These are phyloP conservation scores for Phialophora verrucosa DNA, from an alignment of 2,329 filamentous ascomycete genomes.

Conservation along the genomic window DNA sequence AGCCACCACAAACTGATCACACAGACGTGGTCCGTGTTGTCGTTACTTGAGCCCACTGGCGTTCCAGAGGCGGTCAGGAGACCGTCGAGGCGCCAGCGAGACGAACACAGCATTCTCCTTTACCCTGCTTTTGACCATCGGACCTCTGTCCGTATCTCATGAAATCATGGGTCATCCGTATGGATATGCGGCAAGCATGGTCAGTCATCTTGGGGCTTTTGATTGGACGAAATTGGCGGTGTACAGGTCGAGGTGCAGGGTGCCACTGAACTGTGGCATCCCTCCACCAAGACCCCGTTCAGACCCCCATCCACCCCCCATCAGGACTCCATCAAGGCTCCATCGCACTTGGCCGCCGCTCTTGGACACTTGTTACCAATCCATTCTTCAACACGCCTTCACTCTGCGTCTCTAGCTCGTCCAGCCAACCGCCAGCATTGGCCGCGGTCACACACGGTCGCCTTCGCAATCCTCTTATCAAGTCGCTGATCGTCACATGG, in stretches of 20 bases:
- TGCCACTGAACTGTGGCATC: neutral
- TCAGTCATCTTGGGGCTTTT: neutral
- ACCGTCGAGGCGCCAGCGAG: neutral
- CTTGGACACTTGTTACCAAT: neutral
- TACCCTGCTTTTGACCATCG: neutral
- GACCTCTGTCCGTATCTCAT: neutral
- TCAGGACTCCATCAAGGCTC: neutral
- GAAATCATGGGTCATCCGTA: conserved; percentile 5
- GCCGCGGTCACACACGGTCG: neutral
- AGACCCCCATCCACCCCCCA: neutral
- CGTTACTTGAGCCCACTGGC: neutral
- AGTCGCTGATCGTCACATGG: conserved; percentile 4
- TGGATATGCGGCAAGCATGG: conserved; percentile 4
- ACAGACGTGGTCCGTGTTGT: conserved; percentile 3
- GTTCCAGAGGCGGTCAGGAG: neutral
- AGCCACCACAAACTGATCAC: neutral
- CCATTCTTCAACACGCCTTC: neutral
- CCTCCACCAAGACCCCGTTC: neutral
- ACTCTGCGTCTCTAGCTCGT: neutral
- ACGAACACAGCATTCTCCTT: neutral
- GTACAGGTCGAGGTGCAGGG: conserved; percentile 5
- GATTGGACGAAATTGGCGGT: conserved; percentile 3
- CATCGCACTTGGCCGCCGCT: neutral
- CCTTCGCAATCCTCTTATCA: conserved; percentile 3
- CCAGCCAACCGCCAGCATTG: conserved; percentile 9